phyloP scores from a whole-genome alignment of 345 rosid species.

The Cardamine chenopodiifolia region DNA sequence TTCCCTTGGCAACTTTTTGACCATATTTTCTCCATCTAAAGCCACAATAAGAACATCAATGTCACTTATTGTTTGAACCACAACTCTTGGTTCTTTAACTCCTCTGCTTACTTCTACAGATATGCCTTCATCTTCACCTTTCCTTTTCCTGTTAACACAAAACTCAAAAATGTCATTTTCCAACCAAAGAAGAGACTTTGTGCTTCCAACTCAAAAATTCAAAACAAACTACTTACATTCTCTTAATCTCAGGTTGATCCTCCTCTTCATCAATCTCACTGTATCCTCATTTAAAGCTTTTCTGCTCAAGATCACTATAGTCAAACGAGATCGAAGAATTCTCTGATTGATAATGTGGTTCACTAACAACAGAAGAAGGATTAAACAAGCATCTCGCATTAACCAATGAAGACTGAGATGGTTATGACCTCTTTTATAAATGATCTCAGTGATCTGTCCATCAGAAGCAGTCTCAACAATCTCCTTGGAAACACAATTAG shows the following conservation, averaged over 20 bases:
- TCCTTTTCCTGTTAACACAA: constrained; percentile 62
- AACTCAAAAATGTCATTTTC: constrained; percentile 10
- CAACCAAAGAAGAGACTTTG: background rate
- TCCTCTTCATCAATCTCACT: constrained; percentile 68
- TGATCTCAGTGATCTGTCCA: constrained; percentile 95
- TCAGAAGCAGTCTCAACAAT: constrained; percentile 85
- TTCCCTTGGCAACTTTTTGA: constrained; percentile 96
- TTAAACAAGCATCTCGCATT: constrained; percentile 45
- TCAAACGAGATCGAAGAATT: constrained; percentile 79
- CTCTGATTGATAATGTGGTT: constrained; percentile 64
- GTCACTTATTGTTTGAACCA: constrained; percentile 94
- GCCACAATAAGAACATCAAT: constrained; percentile 94
- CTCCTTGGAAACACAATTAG: constrained; percentile 88
- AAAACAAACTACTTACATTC: constrained; percentile 64
- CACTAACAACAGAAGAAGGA: constrained; percentile 40
- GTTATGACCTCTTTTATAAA: constrained; percentile 89
- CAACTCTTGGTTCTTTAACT: constrained; percentile 93
- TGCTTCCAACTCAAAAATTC: background rate
- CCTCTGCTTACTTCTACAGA: constrained; percentile 82
- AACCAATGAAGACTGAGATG: constrained; percentile 46
- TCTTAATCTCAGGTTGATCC: constrained; percentile 76
- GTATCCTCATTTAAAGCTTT: constrained; percentile 63
- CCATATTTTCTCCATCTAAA: constrained; percentile 99
- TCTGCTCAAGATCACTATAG: constrained; percentile 68
- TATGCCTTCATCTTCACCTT: constrained; percentile 74